Conservation (phyloP, 345 rosid species). For the Lumnitzera racemosa region DNA sequence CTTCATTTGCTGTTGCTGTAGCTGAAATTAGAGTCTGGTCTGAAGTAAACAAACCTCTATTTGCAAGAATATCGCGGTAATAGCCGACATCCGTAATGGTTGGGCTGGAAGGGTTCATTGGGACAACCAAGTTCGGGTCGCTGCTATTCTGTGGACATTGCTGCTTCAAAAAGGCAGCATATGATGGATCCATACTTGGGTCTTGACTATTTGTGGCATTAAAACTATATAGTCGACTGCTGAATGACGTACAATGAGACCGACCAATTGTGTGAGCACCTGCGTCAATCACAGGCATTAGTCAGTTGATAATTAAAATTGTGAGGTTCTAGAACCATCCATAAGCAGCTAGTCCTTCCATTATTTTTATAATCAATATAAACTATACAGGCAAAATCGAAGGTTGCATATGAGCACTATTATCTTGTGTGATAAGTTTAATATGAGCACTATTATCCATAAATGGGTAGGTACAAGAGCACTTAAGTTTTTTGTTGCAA, state of each 20-base stretch:
- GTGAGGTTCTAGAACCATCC: too few relatives aligned
- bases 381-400: too few relatives aligned
- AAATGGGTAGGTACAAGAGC: too few relatives aligned
- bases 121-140: constrained; percentile 22
- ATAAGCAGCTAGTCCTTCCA: background rate
- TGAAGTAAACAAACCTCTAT: constrained; percentile 44
- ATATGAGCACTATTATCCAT: too few relatives aligned
- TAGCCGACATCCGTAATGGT: constrained; percentile 27
- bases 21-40: constrained; percentile 42
- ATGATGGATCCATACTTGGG: constrained; percentile 33
- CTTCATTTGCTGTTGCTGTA: constrained; percentile 23
- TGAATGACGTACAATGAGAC: constrained; percentile 44
- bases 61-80: constrained; percentile 27
- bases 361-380: too few relatives aligned
- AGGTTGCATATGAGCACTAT: too few relatives aligned
- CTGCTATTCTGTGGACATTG: constrained; percentile 24
- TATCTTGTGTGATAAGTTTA: too few relatives aligned
- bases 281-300: background rate
- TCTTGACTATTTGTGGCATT: constrained; percentile 31
- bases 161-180: constrained; percentile 35
- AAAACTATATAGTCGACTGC: constrained; percentile 34
- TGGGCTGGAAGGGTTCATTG: constrained; percentile 33
- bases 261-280: constrained; percentile 57
- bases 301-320: background rate
- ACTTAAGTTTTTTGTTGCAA: too few relatives aligned